These are phyloP conservation scores for Lactifluus piperatus DNA, from an alignment of 768 basidiomycete genomes.

Conservation along the genomic window DNA sequence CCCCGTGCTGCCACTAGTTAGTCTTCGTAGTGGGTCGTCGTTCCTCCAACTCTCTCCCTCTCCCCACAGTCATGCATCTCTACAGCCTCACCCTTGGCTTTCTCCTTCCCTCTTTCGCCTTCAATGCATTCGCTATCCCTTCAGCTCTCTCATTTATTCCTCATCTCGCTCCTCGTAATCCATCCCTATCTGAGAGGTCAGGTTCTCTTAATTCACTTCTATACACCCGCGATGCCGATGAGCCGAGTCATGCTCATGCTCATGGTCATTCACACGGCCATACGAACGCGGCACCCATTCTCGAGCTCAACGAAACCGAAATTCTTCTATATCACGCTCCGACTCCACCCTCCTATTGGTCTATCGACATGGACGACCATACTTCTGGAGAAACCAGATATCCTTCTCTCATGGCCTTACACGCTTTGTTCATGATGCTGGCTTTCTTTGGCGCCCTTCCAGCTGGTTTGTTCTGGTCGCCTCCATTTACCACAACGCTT, in stretches of 20 bases:
- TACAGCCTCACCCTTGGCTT: constrained; percentile 9
- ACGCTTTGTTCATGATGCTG: constrained; percentile 62
- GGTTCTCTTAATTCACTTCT: not conserved
- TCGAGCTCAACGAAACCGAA: constrained; percentile 73
- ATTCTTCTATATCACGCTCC: constrained; percentile 54
- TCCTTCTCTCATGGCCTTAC: constrained; percentile 64
- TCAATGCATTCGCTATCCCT: constrained; percentile 9
- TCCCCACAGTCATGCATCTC: constrained; percentile 16
- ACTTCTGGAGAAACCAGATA: constrained; percentile 39
- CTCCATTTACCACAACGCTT: not conserved
- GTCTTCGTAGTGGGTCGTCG: not conserved
- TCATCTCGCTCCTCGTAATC: not conserved
- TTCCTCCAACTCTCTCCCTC: not conserved
- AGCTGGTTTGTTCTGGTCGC: constrained; percentile 42
- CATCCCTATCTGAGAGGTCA: not conserved
- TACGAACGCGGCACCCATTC: constrained; percentile 39
- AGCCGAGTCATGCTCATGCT: constrained; percentile 33
- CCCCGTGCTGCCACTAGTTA: not conserved
- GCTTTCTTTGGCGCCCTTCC: constrained; percentile 84
- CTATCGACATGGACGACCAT: constrained; percentile 59
- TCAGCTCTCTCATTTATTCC: constrained; percentile 22
- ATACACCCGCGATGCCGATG: not conserved
- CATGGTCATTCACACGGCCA: too few relatives aligned
- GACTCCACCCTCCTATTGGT: constrained; percentile 76
- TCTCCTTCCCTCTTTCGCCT: constrained; percentile 17